A percentile compares a stretch with the other conserved stretches of the same genome.
Evolutionary conservation across 306 rosid genomes (phyloP).

Genomic region (Lablab purpureus): DNA sequence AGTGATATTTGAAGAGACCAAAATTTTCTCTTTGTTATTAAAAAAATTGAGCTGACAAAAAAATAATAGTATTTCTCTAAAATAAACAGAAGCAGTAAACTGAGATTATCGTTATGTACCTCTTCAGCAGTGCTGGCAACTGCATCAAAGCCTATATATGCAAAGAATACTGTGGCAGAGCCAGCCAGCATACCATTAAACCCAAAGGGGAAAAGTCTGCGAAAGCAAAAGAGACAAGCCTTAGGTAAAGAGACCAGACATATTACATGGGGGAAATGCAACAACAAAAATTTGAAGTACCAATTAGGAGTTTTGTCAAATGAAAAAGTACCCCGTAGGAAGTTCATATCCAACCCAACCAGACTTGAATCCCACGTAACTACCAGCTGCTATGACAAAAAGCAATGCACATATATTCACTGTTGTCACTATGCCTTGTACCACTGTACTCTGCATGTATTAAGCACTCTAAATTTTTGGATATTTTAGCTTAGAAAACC

Average conservation of each 20-base stretch:
- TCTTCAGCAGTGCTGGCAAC: constrained; percentile 97
- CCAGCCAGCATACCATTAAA: constrained; percentile 95
- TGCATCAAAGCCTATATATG: constrained; percentile 92
- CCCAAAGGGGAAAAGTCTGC: constrained; percentile 89
- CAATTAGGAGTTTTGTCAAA: constrained; percentile 42
- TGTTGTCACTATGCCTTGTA: constrained; percentile 76
- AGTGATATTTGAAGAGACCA: too few relatives aligned
- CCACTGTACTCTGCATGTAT: constrained; percentile 76
- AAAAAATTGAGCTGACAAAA: background rate
- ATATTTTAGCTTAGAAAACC: background rate
- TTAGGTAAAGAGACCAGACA: constrained; percentile 38
- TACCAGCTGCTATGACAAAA: constrained; percentile 79
- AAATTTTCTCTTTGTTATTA: background rate
- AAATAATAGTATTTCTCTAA: background rate
- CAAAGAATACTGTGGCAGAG: constrained; percentile 96
- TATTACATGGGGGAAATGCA: constrained; percentile 8
- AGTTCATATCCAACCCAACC: constrained; percentile 96
- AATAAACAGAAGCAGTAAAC: background rate
- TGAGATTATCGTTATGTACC: constrained; percentile 51
- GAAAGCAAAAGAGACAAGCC: constrained; percentile 36
- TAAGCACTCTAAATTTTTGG: constrained; percentile 17
- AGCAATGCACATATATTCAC: constrained; percentile 85
- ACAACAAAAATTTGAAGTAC: constrained; percentile 53
- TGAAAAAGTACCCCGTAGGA: constrained; percentile 73
- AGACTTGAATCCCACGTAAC: constrained; percentile 82